Conservation (phyloP, 164 flowering plant species). For the Umbilicus rupestris region DNA sequence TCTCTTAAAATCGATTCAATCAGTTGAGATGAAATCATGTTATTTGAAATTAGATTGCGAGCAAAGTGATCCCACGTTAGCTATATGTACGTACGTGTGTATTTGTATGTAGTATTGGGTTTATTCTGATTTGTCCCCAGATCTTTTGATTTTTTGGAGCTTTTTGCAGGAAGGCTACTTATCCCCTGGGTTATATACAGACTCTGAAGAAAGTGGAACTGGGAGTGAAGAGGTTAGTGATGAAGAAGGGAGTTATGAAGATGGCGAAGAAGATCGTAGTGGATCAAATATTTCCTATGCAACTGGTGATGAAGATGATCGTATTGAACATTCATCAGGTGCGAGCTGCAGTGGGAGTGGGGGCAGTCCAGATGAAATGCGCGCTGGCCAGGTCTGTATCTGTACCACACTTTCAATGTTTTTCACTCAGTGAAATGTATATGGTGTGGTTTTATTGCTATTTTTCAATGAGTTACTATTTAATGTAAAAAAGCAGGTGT, state of each 20-base stretch:
- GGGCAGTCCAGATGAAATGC: constrained; percentile 23
- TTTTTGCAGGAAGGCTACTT: constrained; percentile 48
- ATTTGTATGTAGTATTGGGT: neutral
- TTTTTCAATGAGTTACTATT: no score
- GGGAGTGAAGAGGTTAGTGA: constrained; percentile 66
- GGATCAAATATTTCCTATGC: constrained; percentile 11
- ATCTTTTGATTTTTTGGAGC: constrained; percentile 11
- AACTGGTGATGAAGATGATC: constrained; percentile 39
- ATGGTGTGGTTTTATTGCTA: neutral
- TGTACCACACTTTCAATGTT: constrained; percentile 2
- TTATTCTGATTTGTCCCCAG: neutral
- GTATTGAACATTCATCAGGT: constrained; percentile 35
- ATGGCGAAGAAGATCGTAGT: constrained; percentile 24
- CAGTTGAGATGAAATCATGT: no score
- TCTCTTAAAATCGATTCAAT: neutral
- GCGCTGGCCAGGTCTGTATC: constrained; percentile 34
- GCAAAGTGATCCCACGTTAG: neutral
- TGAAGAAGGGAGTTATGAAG: constrained; percentile 53
- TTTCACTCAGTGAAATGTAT: neutral
- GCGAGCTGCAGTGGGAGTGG: constrained; percentile 38
- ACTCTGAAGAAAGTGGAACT: constrained; percentile 66
- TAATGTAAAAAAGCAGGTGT: constrained; percentile 31
- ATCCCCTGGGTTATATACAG: constrained; percentile 53
- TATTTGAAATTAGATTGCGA: neutral
- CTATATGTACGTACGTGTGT: neutral